Conservation (phyloP, 2,329 filamentous ascomycete genomes). For the Furcasterigmium furcatum region DNA sequence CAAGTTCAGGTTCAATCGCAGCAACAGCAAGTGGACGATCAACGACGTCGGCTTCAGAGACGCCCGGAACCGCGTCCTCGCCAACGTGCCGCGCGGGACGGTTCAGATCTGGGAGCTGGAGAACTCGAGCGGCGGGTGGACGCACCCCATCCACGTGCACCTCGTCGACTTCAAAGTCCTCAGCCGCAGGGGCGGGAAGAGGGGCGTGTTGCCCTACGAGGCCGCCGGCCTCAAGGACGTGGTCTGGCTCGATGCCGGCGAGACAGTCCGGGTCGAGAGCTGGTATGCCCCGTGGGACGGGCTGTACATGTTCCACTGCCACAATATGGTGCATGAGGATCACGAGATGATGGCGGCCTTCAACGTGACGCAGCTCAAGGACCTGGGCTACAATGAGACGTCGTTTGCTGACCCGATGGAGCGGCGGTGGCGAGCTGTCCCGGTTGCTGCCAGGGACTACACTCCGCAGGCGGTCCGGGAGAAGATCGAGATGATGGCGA, state of each 20-base stretch:
- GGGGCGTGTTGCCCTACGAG: slow-evolving; percentile 48
- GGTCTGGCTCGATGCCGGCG: slow-evolving; percentile 48
- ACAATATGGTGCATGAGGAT: slow-evolving; percentile 43
- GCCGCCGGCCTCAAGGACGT: slow-evolving; percentile 53
- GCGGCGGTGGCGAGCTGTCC: slow-evolving; percentile 21
- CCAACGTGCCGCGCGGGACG: slow-evolving; percentile 40
- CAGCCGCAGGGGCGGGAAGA: slow-evolving; percentile 36
- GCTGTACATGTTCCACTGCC: slow-evolving; percentile 46
- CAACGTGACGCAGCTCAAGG: slow-evolving; percentile 32
- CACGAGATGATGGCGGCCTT: slow-evolving; percentile 44
- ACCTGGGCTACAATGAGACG: slow-evolving; percentile 34
- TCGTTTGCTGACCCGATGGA: slow-evolving; percentile 35
- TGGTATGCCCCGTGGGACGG: slow-evolving; percentile 52
- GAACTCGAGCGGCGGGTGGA: slow-evolving; percentile 46
- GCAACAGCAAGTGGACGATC: slow-evolving; percentile 44
- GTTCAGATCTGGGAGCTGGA: slow-evolving; percentile 46
- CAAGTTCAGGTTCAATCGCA: slow-evolving; percentile 41
- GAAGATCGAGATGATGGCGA: slow-evolving; percentile 8
- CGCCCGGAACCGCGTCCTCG: slow-evolving; percentile 43
- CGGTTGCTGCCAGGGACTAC: slow-evolving; percentile 1
- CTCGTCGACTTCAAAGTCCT: slow-evolving; percentile 56
- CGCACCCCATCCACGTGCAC: slow-evolving; percentile 56
- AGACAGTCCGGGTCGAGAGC: slow-evolving; percentile 47
- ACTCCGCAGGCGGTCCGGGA: slow-evolving; percentile 1
- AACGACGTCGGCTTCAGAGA: slow-evolving; percentile 46